A percentile compares a stretch with the other conserved stretches of the same genome.
Evolutionary conservation across 2,329 filamentous ascomycete species (phyloP).

Genomic region (Orbilia javanica): DNA sequence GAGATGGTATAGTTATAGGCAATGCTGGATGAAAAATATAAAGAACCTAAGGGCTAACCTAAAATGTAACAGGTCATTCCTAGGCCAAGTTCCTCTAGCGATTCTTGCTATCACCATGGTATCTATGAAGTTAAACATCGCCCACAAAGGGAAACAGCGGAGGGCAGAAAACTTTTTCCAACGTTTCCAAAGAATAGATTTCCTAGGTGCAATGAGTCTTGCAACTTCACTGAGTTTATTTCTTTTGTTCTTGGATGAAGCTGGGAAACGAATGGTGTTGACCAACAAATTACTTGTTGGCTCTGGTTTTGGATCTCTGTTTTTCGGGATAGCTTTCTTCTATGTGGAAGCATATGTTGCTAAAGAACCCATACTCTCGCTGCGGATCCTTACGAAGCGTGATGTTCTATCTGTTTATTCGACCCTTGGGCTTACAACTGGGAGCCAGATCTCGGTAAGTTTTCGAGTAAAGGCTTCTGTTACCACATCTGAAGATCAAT

Average conservation of each 20-base stretch:
- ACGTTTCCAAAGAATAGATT: conserved; percentile 52
- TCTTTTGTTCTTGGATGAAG: conserved; percentile 44
- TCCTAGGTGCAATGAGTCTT: conserved; percentile 40
- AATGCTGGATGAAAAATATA: too few relatives aligned
- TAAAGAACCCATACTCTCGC: conserved; percentile 73
- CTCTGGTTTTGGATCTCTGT: conserved; percentile 29
- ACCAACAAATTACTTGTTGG: conserved; percentile 14
- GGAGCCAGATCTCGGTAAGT: conserved; percentile 48
- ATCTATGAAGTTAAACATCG: conserved; percentile 64
- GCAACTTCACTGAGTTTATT: conserved; percentile 39
- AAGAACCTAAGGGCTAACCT: conserved; percentile 3
- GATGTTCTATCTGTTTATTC: conserved; percentile 71
- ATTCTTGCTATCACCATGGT: conserved; percentile 75
- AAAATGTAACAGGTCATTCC: conserved; percentile 72
- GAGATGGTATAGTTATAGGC: conserved; percentile 75
- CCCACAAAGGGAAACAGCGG: conserved; percentile 4
- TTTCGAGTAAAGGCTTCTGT: neutral
- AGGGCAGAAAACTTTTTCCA: conserved; percentile 16
- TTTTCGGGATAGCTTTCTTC: conserved; percentile 20
- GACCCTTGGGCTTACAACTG: conserved; percentile 65
- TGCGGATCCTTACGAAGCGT: conserved; percentile 69
- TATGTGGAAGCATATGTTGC: conserved; percentile 63
- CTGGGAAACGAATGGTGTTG: conserved; percentile 19
- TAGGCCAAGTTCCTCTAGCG: conserved; percentile 78
- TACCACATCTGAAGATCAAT: neutral